A percentile compares a stretch with the other conserved stretches of the same genome.
Conservation (phyloP, 345 rosid genomes). For the Populus davidiana region DNA sequence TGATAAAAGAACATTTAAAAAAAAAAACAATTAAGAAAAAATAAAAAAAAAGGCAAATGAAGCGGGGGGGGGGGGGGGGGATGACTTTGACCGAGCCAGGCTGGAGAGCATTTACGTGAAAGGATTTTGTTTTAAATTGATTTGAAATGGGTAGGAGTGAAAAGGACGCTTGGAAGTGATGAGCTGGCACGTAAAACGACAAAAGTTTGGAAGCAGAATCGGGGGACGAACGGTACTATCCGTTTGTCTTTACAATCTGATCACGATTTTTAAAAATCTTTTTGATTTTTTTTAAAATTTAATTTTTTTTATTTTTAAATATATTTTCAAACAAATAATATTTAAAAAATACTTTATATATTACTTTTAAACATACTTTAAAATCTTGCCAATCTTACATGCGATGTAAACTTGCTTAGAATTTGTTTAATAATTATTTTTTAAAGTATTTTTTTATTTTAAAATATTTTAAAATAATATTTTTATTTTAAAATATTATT, state of each 20-base stretch:
- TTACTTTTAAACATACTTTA: background rate
- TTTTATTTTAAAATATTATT: too few species aligned
- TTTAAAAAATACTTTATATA: too few species aligned
- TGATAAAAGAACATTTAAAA: background rate
- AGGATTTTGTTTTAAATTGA: background rate
- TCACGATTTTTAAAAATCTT: too few species aligned
- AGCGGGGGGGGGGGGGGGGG: background rate
- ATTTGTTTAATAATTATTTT: too few species aligned
- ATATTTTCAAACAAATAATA: too few species aligned
- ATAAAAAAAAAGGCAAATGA: background rate
- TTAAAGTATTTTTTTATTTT: too few species aligned
- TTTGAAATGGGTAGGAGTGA: background rate
- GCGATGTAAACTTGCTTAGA: conserved; percentile 19
- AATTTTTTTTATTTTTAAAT: too few species aligned
- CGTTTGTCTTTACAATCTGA: too few species aligned
- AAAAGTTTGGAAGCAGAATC: conserved; percentile 38
- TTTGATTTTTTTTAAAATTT: too few species aligned
- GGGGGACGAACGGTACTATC: conserved; percentile 33
- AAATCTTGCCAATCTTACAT: conserved; percentile 52
- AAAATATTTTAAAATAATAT: too few species aligned
- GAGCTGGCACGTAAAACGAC: conserved; percentile 52
- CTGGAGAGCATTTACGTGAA: conserved; percentile 46
- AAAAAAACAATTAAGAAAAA: background rate
- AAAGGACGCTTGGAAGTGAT: conserved; percentile 43
- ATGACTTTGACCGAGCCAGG: conserved; percentile 48